Conservation (phyloP, 208 protist genomes). For the Tritrichomonas foetus region DNA sequence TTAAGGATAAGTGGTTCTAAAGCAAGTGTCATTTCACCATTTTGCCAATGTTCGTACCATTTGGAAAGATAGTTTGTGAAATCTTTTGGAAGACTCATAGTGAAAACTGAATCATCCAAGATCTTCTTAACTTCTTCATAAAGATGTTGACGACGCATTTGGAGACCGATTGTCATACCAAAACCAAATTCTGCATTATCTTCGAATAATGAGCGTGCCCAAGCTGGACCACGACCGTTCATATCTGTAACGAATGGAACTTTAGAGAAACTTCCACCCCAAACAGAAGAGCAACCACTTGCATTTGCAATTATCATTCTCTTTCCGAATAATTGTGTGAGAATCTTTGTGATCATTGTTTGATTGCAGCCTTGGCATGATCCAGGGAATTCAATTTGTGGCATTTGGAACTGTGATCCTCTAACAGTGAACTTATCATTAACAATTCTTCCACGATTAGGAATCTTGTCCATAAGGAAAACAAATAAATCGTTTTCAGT, state of each 20-base stretch:
- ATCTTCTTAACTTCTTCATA: background rate
- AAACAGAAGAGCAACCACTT: constrained; percentile 66
- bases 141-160: background rate
- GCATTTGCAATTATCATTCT: constrained; percentile 66
- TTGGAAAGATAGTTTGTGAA: background rate
- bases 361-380: constrained; percentile 70
- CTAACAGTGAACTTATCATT: background rate
- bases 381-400: constrained; percentile 66
- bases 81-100: background rate
- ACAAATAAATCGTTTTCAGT: background rate
- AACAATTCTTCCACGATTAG: background rate
- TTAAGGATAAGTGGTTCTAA: background rate
- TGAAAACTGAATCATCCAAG: background rate
- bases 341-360: constrained; percentile 65
- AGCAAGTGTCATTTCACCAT: background rate
- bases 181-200: constrained; percentile 67
- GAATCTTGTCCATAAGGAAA: background rate
- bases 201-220: constrained; percentile 66
- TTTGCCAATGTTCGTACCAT: background rate
- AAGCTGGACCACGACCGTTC: constrained; percentile 63
- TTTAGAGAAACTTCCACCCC: constrained; percentile 53
- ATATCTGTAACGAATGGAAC: constrained; percentile 59
- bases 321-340: constrained; percentile 69
- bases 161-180: constrained; percentile 54
- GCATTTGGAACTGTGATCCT: constrained; percentile 62